Evolutionary conservation across 805 yeast species (phyloP), one percentile per base, ranked within the genome.

Genomic region (Yamadazyma laniorum): DNA sequence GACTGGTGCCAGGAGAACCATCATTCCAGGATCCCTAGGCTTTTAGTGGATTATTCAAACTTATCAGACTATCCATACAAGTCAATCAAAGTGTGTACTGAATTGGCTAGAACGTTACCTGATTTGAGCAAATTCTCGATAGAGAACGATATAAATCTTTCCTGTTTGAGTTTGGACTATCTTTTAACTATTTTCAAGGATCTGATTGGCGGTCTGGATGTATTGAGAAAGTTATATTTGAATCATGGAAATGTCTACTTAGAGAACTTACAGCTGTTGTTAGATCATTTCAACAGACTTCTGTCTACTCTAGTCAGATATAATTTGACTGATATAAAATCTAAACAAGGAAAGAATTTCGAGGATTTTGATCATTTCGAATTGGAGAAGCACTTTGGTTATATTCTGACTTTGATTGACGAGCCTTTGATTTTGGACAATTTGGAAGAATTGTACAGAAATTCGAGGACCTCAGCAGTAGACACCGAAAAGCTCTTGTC

Each of bases 1-100:
- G 48, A 46, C 23, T 46, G 48, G 47, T 46, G 47, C 27, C 18
- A 31, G 7, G 50, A 46, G 28, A 40, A 38, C 17, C 18, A 34
- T 28, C 35, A 30, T 6, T 17, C 30, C n/a, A 33, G 34, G 17
- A 22, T 25, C 6, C 37, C 37, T 12, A 32, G 44, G n/a, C 6
- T 35, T 9, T 22, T 40, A 13, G 30, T 46, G 21, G 48, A 46
- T 25, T 46, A 40, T 30, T 43, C 48, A 18, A 41, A 41, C 22
- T 34, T 43, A 11, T 39, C 46, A 2, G 35, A 43, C 18, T 41
- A 43, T 18, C 37, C 31, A 9, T 46, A 41, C 29, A 31, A 23
- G 9, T 31, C 37, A 9, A 41, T 46, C 21, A 14, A 3, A 5
- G 29, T 46, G 14, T 17, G 22, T 7, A 46, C 44, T 5, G 48